Base-by-base conservation (phyloP, 1,139 yeast species). In the Blastobotrys raffinosifermentans region DNA sequence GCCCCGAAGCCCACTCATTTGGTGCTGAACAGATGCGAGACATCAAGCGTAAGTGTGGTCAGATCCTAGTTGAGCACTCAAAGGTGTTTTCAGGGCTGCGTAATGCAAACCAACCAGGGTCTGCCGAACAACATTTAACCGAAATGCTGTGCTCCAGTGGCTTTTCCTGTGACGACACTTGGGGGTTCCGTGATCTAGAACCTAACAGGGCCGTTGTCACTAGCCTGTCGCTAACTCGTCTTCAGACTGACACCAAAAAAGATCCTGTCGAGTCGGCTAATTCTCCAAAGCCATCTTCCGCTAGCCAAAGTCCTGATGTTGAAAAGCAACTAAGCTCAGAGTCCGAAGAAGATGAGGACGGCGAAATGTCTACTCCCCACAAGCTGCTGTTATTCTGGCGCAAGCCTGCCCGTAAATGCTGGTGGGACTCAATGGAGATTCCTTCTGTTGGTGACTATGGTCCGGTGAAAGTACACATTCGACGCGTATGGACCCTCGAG, bases 381-480 rank as follows among this genome's bases (percentile, higher is more conserved):
- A 91, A 93, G 57, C 70, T 93, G 38, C 69, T 93, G 26, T 67
- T 93, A 41, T 93, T 93, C 58, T 93, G 98, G 98, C 73, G 96
- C 46, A 91, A 91, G 57, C 99, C 99, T 0, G 99, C 99, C 1
- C 73, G 98, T 55, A 93, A 93, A 58, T 93, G 99, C 63, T 93
- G 99, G 99, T 93, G 99, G 99, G 81, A 82, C 35, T 52, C 60
- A 15, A 47, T 81, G 52, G 77, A 76, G 32, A 65, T 69, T 32
- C 66, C 77, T 15, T 73, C 71, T 4, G 66, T 86, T 21, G 70
- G 69, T 23, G 66, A 82, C 7, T 40, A 55, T 7, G 58, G 54
- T 10, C 57, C 60, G 6, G 61, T 75, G 34, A 76, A 72, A 46
- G 81, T 82, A 13, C 93, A 84, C 55, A 71, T 80, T 32, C 70